Base-by-base conservation (phyloP, 1,139 yeast species). In the Citeromyces hawaiiensis region DNA sequence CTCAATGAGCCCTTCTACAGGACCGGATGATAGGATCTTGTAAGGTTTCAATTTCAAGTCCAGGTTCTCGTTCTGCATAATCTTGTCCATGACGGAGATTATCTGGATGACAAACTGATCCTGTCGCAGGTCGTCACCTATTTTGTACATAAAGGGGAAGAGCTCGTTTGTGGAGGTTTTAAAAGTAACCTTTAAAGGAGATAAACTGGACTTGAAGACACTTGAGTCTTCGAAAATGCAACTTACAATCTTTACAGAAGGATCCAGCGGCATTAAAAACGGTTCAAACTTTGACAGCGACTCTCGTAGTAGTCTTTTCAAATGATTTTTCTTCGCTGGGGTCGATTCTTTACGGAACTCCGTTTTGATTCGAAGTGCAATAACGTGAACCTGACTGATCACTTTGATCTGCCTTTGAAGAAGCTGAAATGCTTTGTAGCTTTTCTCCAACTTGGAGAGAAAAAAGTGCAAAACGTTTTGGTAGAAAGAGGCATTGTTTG, bases 61-160 rank as follows among this genome's bases (percentile, higher is more conserved):
- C 45, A 93, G 74, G 54, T 91, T 93, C 53, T 93, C 98, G 54
- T 85, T 85, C 47, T 82, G 77, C 42, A 93, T 61, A 39, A 93
- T 68, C 52, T 79, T 87, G 56, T 91, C 96, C 96, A 93, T 91
- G 43, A 93, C 63, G 40, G 82, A 74, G 40, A 93, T 83, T 43
- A 93, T 85, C 57, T 93, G 98, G 40, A 87, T 83, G 18, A 91
- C 94, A 48, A 93, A 70, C 56, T 93, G 99, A 61, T 93, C 99
- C 56, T 93, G 99, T 43, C 97, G 67, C 39, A 93, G 64, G 55
- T 93, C 98, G 59, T 93, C 98, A 2, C 99, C 98, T 38, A 83
- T 83, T 56, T 93, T 93, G 60, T 87, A 87, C 82, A 93, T 91
- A 36, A 91, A 61, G 3, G 94, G 77, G 56, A 87, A 93, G 39